Evolutionary conservation across 441 rosid genomes (phyloP).

Genomic region (Adansonia madagascariensis): DNA sequence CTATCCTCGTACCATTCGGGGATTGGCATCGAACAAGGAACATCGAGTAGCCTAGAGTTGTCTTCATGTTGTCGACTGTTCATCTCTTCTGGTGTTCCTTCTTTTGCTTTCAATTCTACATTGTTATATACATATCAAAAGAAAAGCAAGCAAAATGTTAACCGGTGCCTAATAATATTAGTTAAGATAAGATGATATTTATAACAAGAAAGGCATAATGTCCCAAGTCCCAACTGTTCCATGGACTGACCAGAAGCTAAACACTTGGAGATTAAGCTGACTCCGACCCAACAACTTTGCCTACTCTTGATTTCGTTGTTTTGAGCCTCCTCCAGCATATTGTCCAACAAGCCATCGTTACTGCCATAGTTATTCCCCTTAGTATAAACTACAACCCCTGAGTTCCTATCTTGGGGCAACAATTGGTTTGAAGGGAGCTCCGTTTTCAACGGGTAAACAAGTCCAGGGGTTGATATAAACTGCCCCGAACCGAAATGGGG

Average conservation of each 20-base stretch:
- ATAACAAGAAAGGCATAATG: too few relatives aligned
- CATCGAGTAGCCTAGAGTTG: slow-evolving; percentile 41
- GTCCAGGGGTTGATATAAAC: slow-evolving; percentile 35
- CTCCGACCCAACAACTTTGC: slow-evolving; percentile 29
- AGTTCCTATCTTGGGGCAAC: too few relatives aligned
- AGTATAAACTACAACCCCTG: slow-evolving; percentile 17
- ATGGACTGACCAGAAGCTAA: slow-evolving; percentile 29
- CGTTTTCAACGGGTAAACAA: slow-evolving; percentile 41
- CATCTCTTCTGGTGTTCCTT: slow-evolving; percentile 42
- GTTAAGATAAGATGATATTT: too few relatives aligned
- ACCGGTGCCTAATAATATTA: too few relatives aligned
- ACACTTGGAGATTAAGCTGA: slow-evolving; percentile 40
- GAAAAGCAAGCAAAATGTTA: not conserved
- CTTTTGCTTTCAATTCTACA: slow-evolving; percentile 44
- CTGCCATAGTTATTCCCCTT: not conserved
- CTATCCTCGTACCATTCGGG: slow-evolving; percentile 51
- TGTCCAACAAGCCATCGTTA: slow-evolving; percentile 59
- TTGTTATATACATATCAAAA: not conserved
- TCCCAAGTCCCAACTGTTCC: not conserved
- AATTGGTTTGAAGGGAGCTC: slow-evolving; percentile 85
- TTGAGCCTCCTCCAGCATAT: slow-evolving; percentile 58
- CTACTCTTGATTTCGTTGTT: slow-evolving; percentile 40
- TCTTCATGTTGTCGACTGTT: slow-evolving; percentile 46
- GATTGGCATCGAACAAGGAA: slow-evolving; percentile 2
- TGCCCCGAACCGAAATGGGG: slow-evolving; percentile 42